Base-by-base conservation (phyloP, 2,329 filamentous ascomycete genomes). In the Ophiostoma fasciatum region DNA sequence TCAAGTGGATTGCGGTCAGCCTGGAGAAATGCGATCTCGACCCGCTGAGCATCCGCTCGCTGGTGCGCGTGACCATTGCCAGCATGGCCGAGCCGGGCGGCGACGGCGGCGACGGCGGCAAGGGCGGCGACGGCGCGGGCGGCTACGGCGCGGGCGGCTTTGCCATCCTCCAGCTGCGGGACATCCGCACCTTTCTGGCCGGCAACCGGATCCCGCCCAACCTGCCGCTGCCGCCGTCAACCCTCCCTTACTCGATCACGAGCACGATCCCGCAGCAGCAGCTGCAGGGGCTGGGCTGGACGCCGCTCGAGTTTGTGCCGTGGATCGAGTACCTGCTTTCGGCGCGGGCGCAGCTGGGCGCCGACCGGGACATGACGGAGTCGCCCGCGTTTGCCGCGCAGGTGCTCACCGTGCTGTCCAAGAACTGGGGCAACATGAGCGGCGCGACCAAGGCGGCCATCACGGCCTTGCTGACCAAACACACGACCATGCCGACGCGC, bases 401-500 rank as follows among this genome's bases (percentile, higher is more conserved):
- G 44, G 69, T 94, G 9, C 65, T 98, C 22, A 72, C 73, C 2
- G 71, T 94, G 1, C 51, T 94, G 15, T 93, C 88, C 2, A 94
- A 88, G 51, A 77, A 80, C 45, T 98, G 87, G 84, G 88, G 96
- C 33, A 70, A 69, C n/a, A 57, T 92, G 13, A 78, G 74, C 43
- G 62, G 63, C 30, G 61, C 61, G 3, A 76, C 78, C 3, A 90
- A 79, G 52, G 63, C 68, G 14, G 71, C 69, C 0, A 64, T 93
- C 4, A 59, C 71, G 7, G 62, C 69, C 13, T 57, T 84, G 5
- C 61, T 96, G 4, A 69, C 74, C 36, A 61, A 68, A 3, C 66
- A 79, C 33, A 71, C 83, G 0, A 71, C 93, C 20, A 82, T 98
- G 51, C 90, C 90, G 0, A 96, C 90, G 0, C 94, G 84, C 52